A percentile compares a stretch with the other conserved stretches of the same genome.
Evolutionary conservation across 2,329 filamentous ascomycete species (phyloP).

Genomic region (Diplodia seriata): DNA sequence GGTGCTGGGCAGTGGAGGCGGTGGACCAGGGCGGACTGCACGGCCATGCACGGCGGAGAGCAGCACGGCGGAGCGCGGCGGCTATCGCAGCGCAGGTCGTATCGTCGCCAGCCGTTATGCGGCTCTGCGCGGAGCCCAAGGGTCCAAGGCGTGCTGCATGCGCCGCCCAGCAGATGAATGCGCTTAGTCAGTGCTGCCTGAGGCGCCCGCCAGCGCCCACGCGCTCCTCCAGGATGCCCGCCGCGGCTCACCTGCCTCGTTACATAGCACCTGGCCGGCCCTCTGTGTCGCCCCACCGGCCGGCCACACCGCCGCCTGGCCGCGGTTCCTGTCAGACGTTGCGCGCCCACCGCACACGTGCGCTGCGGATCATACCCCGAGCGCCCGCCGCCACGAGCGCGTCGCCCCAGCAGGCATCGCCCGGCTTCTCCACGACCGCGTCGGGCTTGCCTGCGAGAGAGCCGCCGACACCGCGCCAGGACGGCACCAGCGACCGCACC

Average conservation of each 20-base stretch:
- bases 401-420: slow-evolving; percentile 30
- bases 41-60: neutral
- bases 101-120: slow-evolving; percentile 13
- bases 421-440: slow-evolving; percentile 28
- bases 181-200: neutral
- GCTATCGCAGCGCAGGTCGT: slow-evolving; percentile 8
- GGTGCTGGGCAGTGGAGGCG: neutral
- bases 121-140: slow-evolving; percentile 25
- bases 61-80: slow-evolving; percentile 7
- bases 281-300: slow-evolving; percentile 25
- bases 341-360: slow-evolving; percentile 29
- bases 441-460: slow-evolving; percentile 25
- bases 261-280: neutral
- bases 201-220: slow-evolving; percentile 1
- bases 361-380: slow-evolving; percentile 33
- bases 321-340: slow-evolving; percentile 25
- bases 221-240: slow-evolving; percentile 23
- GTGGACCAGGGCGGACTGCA: neutral
- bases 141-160: slow-evolving; percentile 29
- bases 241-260: slow-evolving; percentile 29
- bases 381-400: slow-evolving; percentile 26
- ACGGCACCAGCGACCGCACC: too few relatives aligned
- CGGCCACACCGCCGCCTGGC: slow-evolving; percentile 19
- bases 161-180: neutral
- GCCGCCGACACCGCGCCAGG: neutral